A percentile compares a stretch with the other conserved stretches of the same genome.
Conservation (phyloP, 805 yeast genomes). For the Hanseniaspora opuntiae region DNA sequence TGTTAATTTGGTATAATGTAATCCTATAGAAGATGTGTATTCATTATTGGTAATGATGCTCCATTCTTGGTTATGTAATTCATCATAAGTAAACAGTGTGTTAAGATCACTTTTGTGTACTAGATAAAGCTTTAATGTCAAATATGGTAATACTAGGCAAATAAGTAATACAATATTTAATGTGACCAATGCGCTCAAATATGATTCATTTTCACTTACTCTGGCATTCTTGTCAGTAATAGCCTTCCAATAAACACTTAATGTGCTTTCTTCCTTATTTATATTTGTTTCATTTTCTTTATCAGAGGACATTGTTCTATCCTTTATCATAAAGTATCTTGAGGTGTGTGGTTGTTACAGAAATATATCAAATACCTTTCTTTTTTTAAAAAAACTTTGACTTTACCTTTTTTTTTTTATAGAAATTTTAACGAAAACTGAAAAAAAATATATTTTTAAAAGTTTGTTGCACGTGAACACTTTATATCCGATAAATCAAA, state of each 20-base stretch:
- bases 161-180: not conserved
- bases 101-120: not conserved
- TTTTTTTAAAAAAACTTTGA: too few species aligned
- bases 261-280: not conserved
- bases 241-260: not conserved
- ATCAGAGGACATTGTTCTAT: too few species aligned
- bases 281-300: too few species aligned
- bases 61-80: conserved; percentile 69
- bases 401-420: too few species aligned
- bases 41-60: conserved; percentile 13
- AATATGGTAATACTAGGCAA: not conserved
- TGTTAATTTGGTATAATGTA: conserved; percentile 41
- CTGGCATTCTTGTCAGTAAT: not conserved
- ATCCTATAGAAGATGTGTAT: conserved; percentile 50
- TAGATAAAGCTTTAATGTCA: conserved; percentile 1
- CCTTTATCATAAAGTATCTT: too few species aligned
- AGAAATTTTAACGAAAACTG: too few species aligned
- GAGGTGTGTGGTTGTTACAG: too few species aligned
- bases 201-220: not conserved
- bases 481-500: too few species aligned
- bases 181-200: not conserved
- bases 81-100: conserved; percentile 36
- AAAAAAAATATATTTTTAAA: too few species aligned
- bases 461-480: too few species aligned
- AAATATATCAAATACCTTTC: too few species aligned